Evolutionary conservation across 495 filamentous ascomycete genomes (phyloP), one percentile per base, ranked within the genome.

Genomic region (Lepidopterella palustris): DNA sequence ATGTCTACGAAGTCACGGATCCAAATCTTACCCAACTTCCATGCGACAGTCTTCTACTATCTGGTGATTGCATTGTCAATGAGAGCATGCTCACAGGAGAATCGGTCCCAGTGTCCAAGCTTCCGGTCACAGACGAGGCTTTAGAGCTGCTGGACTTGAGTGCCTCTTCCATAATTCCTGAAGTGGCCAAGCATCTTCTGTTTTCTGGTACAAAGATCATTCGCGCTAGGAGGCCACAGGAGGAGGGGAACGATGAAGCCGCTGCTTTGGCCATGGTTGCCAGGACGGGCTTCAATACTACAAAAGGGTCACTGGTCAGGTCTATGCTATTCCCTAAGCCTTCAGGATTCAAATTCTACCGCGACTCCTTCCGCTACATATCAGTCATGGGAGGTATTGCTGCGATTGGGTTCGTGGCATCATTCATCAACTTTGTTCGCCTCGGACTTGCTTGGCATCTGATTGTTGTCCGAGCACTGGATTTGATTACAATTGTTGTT

Each of bases 81-180:
- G 95, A 99, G 72, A 97, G 92, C 77, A 99, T 99, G 95, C 83
- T 99, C 28, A 99, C 95, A 39, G 92, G 91, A 45, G 95, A 99
- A 78, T 97, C 95, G 52, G 89, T 99, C 26, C 95, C 95, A 5
- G 92, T 97, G 3, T 95, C 92, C 9, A 99, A 99, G 71, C 80
- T 79, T 4, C 90, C 95, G 4, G 82, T 88, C 5, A 92, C 84
- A n/a, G 84, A 96, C 67, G 86, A 90, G 61, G 83, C 90, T 10
- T 80, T 99, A 6, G 76, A 76, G 13, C 74, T 79, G 49, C 76
- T 99, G 53, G 82, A 95, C 66, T 76, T 96, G 25, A 81, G 79
- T 59, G 86, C 90, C 15, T 84, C 89, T 3, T 85, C 90, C 0
- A 83, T 97, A 39, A 80, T 87, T 28, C 84, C 89, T 2, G 83